These are phyloP conservation scores for Neurospora sp. DNA, from an alignment of 495 filamentous ascomycete genomes.

Conservation along the genomic window DNA sequence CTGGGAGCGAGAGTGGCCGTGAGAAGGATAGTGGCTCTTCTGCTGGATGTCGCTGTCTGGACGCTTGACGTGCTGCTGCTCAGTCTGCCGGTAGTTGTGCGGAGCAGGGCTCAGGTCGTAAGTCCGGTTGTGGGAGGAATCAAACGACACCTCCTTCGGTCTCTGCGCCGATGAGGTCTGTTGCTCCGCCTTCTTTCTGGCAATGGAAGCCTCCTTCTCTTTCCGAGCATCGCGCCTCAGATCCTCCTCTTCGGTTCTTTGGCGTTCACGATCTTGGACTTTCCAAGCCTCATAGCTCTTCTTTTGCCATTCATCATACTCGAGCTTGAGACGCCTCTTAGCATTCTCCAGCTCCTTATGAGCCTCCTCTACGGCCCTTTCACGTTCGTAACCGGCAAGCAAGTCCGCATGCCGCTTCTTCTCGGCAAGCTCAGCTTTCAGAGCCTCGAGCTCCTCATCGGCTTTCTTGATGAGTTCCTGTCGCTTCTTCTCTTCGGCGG, in stretches of 20 bases:
- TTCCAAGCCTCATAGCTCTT: not conserved
- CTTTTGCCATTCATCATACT: not conserved
- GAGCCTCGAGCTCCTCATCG: not conserved
- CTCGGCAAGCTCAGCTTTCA: not conserved
- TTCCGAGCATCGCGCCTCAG: not conserved
- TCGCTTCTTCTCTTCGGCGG: not conserved
- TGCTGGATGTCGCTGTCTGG: not conserved
- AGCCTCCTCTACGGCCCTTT: not conserved
- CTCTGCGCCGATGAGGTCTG: not conserved
- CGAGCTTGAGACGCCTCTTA: not conserved
- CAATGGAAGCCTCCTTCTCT: not conserved
- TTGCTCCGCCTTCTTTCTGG: not conserved
- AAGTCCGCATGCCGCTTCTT: not conserved
- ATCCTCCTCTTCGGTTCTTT: not conserved
- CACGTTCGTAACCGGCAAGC: not conserved
- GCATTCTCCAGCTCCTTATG: not conserved
- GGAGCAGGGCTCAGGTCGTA: not conserved
- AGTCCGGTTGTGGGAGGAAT: not conserved
- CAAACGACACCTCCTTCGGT: not conserved
- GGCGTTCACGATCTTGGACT: not conserved
- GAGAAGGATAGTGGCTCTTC: not conserved
- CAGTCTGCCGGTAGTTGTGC: not conserved
- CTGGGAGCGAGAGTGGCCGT: not conserved
- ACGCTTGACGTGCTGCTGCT: not conserved
- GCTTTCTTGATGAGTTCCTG: not conserved